phyloP scores from a whole-genome alignment of 2,329 filamentous ascomycete genomes.

The Talaromyces funiculosus region DNA sequence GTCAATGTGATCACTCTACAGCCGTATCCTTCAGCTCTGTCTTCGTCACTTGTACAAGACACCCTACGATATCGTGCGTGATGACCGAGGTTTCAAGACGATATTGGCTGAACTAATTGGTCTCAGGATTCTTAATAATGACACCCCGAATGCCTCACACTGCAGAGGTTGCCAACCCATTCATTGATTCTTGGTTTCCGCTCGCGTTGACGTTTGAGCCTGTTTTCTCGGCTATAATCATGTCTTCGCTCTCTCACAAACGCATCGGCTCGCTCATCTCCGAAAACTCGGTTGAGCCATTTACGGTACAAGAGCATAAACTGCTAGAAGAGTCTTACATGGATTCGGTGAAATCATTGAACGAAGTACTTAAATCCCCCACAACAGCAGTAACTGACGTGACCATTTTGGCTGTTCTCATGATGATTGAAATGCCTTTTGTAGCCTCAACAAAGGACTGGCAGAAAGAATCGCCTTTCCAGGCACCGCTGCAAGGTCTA shows the following conservation, averaged over 20 bases:
- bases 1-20: not conserved
- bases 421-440: not conserved
- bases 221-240: slow-evolving; percentile 26
- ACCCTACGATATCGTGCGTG: not conserved
- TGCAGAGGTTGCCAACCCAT: not conserved
- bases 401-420: not conserved
- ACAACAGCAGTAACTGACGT: not conserved
- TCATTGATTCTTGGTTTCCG: slow-evolving; percentile 23
- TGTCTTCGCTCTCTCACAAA: not conserved
- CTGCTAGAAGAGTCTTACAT: not conserved
- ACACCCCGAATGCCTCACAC: slow-evolving; percentile 4
- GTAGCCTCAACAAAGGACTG: not conserved
- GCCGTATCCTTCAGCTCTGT: not conserved
- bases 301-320: not conserved
- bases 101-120: not conserved
- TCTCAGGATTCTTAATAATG: slow-evolving; percentile 3
- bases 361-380: not conserved
- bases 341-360: not conserved
- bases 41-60: not conserved
- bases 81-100: not conserved
- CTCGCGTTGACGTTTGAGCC: slow-evolving; percentile 25
- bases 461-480: not conserved
- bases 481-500: not conserved
- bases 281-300: not conserved
- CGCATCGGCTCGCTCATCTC: not conserved